Evolutionary conservation across 768 basidiomycete genomes (phyloP).

Genomic region (Lactarius hengduanensis): DNA sequence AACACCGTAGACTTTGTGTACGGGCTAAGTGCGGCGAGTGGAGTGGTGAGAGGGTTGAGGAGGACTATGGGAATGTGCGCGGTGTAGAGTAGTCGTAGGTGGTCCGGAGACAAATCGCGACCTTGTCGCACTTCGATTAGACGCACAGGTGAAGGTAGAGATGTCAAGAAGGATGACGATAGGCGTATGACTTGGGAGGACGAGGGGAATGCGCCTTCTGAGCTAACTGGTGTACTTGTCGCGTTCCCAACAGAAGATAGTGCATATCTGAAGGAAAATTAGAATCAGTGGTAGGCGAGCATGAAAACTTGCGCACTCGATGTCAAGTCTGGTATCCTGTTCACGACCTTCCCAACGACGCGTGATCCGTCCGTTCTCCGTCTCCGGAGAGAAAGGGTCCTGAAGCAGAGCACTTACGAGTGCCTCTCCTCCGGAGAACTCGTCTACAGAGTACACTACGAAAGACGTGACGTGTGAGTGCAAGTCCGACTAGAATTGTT

Average conservation of each 20-base stretch:
- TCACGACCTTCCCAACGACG: constrained; percentile 46
- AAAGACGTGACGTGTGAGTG: neutral
- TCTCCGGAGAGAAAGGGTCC: constrained; percentile 64
- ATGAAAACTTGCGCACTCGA: constrained; percentile 23
- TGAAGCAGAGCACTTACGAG: constrained; percentile 69
- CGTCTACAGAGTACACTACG: constrained; percentile 58
- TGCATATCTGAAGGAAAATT: constrained; percentile 3
- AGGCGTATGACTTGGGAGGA: constrained; percentile 3
- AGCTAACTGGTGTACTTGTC: neutral
- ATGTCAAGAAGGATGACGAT: constrained; percentile 24
- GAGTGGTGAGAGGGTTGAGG: constrained; percentile 56
- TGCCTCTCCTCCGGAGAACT: constrained; percentile 52
- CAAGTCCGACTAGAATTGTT: neutral
- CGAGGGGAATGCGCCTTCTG: neutral
- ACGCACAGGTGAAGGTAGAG: constrained; percentile 26
- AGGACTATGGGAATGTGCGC: constrained; percentile 67
- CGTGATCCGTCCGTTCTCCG: constrained; percentile 44
- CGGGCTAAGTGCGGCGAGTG: constrained; percentile 41
- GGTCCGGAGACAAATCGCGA: constrained; percentile 15
- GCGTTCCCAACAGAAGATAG: neutral
- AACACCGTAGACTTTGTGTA: constrained; percentile 21
- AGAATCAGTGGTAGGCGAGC: neutral
- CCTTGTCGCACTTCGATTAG: constrained; percentile 31
- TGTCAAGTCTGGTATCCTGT: constrained; percentile 18
- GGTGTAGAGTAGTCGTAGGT: constrained; percentile 31